phyloP scores from a whole-genome alignment of 2,329 filamentous ascomycete species.

The Apiospora marii region DNA sequence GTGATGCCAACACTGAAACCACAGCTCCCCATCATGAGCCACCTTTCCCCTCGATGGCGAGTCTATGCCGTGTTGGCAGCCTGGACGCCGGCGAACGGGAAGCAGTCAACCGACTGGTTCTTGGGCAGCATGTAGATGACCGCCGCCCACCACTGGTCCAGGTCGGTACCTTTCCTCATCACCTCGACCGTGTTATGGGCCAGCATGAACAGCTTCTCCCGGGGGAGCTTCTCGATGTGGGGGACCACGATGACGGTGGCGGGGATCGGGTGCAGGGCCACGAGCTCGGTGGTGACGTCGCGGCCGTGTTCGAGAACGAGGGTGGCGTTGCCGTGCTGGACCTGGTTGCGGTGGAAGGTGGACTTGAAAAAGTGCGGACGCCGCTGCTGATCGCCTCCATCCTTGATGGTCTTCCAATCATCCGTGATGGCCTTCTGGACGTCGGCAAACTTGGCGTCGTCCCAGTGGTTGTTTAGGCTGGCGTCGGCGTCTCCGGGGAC shows the following conservation, averaged over 20 bases:
- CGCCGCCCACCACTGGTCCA: not conserved
- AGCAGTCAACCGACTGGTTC: not conserved
- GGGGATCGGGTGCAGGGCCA: not conserved
- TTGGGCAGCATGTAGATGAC: not conserved
- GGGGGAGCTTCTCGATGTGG: not conserved
- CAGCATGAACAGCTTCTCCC: not conserved
- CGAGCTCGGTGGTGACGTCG: not conserved
- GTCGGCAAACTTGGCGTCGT: not conserved
- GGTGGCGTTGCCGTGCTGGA: not conserved
- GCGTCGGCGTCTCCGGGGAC: not conserved
- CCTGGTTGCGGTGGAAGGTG: not conserved
- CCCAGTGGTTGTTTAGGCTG: not conserved
- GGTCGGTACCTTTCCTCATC: not conserved
- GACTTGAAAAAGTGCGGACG: not conserved
- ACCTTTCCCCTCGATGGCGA: too few species aligned
- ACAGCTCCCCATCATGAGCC: too few species aligned
- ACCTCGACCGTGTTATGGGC: not conserved
- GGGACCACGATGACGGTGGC: not conserved
- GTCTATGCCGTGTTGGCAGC: too few species aligned
- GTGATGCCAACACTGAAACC: too few species aligned
- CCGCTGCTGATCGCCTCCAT: not conserved
- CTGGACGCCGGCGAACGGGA: not conserved
- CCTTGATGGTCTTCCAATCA: too few species aligned
- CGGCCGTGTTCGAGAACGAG: not conserved
- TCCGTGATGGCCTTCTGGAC: not conserved